Conservation (phyloP, 805 yeast genomes). For the Teunomyces stri region DNA sequence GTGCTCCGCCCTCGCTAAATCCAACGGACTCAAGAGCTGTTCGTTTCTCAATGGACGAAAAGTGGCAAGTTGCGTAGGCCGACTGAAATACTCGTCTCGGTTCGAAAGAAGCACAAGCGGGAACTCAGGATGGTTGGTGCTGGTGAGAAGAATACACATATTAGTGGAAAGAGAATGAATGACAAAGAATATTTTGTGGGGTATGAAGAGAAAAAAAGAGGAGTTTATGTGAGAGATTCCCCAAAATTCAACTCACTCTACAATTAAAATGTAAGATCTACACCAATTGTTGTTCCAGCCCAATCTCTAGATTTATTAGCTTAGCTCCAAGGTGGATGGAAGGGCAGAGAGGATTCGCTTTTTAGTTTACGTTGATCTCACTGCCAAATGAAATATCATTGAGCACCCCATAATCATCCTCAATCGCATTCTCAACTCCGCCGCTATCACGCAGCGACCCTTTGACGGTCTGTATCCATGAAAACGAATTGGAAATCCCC, state of each 20-base stretch:
- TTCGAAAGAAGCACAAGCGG: conserved; percentile 78
- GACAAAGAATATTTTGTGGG: background rate
- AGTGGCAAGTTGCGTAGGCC: conserved; percentile 67
- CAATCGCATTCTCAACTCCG: background rate
- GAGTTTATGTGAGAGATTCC: background rate
- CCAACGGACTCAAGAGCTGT: conserved; percentile 63
- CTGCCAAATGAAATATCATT: conserved; percentile 10
- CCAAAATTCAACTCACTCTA: no score
- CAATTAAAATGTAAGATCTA: background rate
- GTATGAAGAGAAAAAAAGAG: background rate
- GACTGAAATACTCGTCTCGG: conserved; percentile 77
- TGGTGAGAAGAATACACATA: conserved; percentile 79
- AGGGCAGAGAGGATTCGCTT: no score
- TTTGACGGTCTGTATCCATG: conserved; percentile 1
- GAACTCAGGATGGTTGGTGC: conserved; percentile 68
- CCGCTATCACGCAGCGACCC: background rate
- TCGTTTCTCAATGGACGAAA: conserved; percentile 30
- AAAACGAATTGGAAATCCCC: background rate
- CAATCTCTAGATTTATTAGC: background rate
- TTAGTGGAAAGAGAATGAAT: background rate
- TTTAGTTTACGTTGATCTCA: conserved; percentile 3
- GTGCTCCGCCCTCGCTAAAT: conserved; percentile 65
- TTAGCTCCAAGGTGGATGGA: background rate
- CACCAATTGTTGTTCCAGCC: no score
- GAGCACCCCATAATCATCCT: conserved; percentile 4